Evolutionary conservation across 805 yeast species (phyloP).

Genomic region (Lipomyces starkeyi): DNA sequence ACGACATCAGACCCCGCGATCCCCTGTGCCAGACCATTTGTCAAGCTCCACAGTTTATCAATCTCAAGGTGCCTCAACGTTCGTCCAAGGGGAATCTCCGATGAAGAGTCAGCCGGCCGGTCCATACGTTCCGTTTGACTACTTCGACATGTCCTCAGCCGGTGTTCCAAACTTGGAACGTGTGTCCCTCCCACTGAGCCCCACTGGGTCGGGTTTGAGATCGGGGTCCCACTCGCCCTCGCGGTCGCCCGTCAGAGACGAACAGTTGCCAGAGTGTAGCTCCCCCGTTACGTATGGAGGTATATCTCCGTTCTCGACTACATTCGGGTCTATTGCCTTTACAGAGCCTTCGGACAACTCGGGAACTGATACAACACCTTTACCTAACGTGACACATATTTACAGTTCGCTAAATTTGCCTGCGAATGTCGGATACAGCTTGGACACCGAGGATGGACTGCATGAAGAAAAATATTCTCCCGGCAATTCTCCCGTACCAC

Average conservation of each 20-base stretch:
- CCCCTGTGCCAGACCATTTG: not conserved
- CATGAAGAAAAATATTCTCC: not conserved
- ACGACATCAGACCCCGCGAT: not conserved
- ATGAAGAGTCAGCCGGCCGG: not conserved
- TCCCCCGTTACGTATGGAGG: not conserved
- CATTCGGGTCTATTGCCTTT: not conserved
- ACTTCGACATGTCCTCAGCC: too few relatives aligned
- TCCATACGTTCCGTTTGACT: too few relatives aligned
- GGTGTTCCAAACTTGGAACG: too few relatives aligned
- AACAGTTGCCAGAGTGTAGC: not conserved
- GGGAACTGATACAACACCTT: not conserved
- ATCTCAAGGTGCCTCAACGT: not conserved
- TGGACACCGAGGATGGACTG: not conserved
- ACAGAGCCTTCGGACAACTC: not conserved
- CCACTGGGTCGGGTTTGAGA: not conserved
- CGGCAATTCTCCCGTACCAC: not conserved
- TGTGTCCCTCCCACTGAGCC: not conserved
- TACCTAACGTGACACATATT: not conserved
- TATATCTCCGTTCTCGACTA: not conserved
- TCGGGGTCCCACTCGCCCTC: constrained; percentile 1
- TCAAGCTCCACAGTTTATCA: not conserved
- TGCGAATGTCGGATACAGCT: not conserved
- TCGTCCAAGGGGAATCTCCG: not conserved
- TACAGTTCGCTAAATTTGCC: not conserved
- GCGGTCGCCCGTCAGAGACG: not conserved